phyloP scores from a whole-genome alignment of 176 grass and related monocot genomes.

The Aegilops speltoides region DNA sequence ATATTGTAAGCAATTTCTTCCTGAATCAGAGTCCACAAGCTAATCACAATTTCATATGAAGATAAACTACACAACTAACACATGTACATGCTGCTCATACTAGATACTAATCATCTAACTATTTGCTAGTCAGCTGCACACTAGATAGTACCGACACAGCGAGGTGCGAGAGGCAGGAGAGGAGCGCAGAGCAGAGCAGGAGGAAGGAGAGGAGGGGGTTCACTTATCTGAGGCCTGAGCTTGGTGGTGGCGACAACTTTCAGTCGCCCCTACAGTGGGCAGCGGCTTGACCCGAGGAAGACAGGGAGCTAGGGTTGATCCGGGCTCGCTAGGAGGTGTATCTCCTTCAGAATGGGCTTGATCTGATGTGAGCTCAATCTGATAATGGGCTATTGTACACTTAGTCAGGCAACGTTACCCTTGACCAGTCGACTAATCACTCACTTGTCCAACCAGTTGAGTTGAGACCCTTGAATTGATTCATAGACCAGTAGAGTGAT shows the following conservation, averaged over 20 bases:
- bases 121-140: neutral
- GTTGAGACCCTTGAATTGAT: neutral
- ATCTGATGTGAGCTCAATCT: neutral
- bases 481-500: neutral
- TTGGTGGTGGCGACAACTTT: neutral
- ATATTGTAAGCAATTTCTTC: neutral
- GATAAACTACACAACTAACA: constrained; percentile 4
- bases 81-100: neutral
- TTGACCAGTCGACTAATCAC: neutral
- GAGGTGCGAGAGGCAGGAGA: neutral
- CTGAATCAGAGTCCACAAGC: no score
- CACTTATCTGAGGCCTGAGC: neutral
- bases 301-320: neutral
- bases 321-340: neutral
- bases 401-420: neutral
- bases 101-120: neutral
- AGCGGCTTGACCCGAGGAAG: neutral
- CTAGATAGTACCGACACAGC: neutral
- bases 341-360: neutral
- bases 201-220: neutral
- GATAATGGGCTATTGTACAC: neutral
- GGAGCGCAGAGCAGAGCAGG: neutral
- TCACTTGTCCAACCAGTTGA: neutral
- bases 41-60: neutral
- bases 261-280: neutral